Percentiles rank a stretch among this genome's conserved stretches.
Evolutionary conservation across 2,329 filamentous ascomycete species (phyloP).

Genomic region (Trichoderma cornu-damae): DNA sequence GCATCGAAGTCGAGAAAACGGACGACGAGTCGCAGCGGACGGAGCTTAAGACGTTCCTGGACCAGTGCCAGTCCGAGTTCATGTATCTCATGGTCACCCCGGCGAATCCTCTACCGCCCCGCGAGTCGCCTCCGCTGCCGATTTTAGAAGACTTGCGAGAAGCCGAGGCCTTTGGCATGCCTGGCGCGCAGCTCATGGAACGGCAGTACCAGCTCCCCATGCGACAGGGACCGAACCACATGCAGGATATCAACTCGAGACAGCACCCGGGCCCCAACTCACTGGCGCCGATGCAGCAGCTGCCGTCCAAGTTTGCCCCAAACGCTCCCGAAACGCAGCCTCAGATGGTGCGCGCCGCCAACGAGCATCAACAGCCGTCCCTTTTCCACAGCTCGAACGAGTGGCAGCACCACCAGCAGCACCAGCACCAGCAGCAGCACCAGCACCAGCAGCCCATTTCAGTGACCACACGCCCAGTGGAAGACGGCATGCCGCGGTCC

Average conservation of each 20-base stretch:
- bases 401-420: conserved; percentile 31
- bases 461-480: conserved; percentile 33
- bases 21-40: conserved; percentile 49
- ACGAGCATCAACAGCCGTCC: conserved; percentile 41
- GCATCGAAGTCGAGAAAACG: conserved; percentile 42
- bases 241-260: conserved; percentile 49
- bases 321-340: conserved; percentile 39
- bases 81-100: conserved; percentile 64
- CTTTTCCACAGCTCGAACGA: conserved; percentile 37
- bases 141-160: conserved; percentile 57
- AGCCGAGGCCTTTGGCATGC: conserved; percentile 47
- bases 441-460: conserved; percentile 33
- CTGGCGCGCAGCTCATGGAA: conserved; percentile 39
- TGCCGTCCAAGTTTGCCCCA: conserved; percentile 31
- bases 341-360: conserved; percentile 49
- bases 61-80: conserved; percentile 61
- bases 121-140: conserved; percentile 55
- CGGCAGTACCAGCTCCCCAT: conserved; percentile 38
- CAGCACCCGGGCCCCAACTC: conserved; percentile 54
- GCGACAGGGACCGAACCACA: conserved; percentile 51
- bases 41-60: conserved; percentile 56
- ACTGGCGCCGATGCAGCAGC: conserved; percentile 50
- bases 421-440: conserved; percentile 19
- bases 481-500: conserved; percentile 31
- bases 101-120: conserved; percentile 60